phyloP scores from a whole-genome alignment of 148 eudicot genomes.

The Cornus controversa region DNA sequence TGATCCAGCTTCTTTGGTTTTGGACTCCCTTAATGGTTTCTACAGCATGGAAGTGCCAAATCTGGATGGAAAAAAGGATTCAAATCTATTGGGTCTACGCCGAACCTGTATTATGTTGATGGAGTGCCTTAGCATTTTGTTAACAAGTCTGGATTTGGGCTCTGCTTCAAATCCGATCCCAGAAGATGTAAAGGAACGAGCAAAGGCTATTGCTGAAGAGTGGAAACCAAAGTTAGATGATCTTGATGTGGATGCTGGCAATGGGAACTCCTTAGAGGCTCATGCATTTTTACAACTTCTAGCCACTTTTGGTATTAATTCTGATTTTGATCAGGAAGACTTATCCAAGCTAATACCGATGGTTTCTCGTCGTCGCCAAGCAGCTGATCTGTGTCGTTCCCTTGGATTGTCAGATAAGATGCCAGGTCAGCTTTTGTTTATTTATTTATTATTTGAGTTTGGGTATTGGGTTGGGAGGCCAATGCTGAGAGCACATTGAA shows the following conservation, averaged over 20 bases:
- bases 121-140: slow-evolving; percentile 88
- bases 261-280: slow-evolving; percentile 98
- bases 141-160: slow-evolving; percentile 39
- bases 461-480: not conserved
- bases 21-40: slow-evolving; percentile 79
- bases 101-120: slow-evolving; percentile 95
- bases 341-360: slow-evolving; percentile 84
- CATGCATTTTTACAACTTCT: slow-evolving; percentile 96
- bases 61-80: slow-evolving; percentile 82
- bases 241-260: slow-evolving; percentile 86
- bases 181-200: slow-evolving; percentile 60
- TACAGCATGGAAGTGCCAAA: slow-evolving; percentile 59
- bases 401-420: slow-evolving; percentile 89
- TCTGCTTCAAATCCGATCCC: slow-evolving; percentile 56
- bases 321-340: slow-evolving; percentile 74
- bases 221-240: slow-evolving; percentile 94
- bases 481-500: too few relatives aligned
- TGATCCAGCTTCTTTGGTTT: slow-evolving; percentile 82
- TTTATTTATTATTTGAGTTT: not conserved
- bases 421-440: slow-evolving; percentile 58
- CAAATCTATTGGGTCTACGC: slow-evolving; percentile 84
- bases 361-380: slow-evolving; percentile 97
- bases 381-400: slow-evolving; percentile 94
- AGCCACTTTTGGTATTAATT: slow-evolving; percentile 73
- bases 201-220: slow-evolving; percentile 79